phyloP scores from a whole-genome alignment of 2,329 filamentous ascomycete genomes.

The Aquanectria penicillioides region DNA sequence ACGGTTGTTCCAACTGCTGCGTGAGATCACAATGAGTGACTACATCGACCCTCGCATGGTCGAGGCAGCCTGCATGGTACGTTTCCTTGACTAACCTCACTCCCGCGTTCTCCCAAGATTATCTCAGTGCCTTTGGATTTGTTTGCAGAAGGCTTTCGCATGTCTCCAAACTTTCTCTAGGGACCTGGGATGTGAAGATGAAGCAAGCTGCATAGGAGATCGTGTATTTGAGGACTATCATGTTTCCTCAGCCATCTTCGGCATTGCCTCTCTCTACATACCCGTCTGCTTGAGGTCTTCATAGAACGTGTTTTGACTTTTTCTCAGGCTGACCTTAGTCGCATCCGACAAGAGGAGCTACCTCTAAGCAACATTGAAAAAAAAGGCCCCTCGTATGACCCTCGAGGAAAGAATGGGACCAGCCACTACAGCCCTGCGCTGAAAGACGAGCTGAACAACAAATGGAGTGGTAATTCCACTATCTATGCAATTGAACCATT shows the following conservation, averaged over 20 bases:
- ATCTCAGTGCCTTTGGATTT: too few species aligned
- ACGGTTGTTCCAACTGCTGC: background rate
- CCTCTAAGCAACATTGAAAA: conserved; percentile 27
- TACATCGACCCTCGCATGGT: conserved; percentile 10
- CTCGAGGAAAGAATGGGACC: conserved; percentile 22
- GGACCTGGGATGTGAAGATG: too few species aligned
- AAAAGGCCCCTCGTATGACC: conserved; percentile 23
- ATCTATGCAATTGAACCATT: background rate
- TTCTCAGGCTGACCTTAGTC: conserved; percentile 35
- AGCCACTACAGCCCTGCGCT: background rate
- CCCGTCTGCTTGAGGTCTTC: too few species aligned
- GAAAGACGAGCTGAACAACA: conserved; percentile 8
- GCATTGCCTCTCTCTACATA: too few species aligned
- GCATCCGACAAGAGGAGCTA: conserved; percentile 37
- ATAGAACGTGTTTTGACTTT: background rate
- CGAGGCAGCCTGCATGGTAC: conserved; percentile 32
- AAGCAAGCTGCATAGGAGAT: too few species aligned
- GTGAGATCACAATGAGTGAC: conserved; percentile 28
- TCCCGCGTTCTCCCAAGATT: background rate
- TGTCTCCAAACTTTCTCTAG: too few species aligned
- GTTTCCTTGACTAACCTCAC: background rate
- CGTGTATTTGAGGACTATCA: too few species aligned
- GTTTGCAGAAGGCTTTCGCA: too few species aligned
- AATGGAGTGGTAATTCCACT: conserved; percentile 25
- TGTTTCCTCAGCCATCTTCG: too few species aligned